Percentiles rank a stretch among this genome's conserved stretches.
Evolutionary conservation across 345 rosid species (phyloP).

Genomic region (Eucalyptus grandis): DNA sequence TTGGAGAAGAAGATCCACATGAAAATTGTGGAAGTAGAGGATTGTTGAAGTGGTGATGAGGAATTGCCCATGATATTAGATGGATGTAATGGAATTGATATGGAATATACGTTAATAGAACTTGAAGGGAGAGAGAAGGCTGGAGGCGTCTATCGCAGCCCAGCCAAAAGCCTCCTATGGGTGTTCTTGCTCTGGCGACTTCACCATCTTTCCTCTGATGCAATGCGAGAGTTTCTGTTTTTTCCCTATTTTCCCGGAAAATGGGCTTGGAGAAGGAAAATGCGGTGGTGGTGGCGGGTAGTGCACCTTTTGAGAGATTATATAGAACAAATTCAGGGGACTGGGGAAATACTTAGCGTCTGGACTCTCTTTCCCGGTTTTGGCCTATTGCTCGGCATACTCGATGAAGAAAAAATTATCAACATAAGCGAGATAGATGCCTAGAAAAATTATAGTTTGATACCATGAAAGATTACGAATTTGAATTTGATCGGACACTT

Average conservation of each 20-base stretch:
- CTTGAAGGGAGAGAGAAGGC: slow-evolving; percentile 23
- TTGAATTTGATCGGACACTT: too few relatives aligned
- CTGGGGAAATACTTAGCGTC: neutral
- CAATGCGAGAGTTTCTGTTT: neutral
- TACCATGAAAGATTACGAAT: too few relatives aligned
- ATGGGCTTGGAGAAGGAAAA: neutral
- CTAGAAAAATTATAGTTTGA: neutral
- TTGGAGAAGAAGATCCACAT: too few relatives aligned
- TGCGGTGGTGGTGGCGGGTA: neutral
- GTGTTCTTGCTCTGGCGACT: slow-evolving; percentile 2
- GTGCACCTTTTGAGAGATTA: neutral
- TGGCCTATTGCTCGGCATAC: too few relatives aligned
- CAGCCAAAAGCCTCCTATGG: slow-evolving; percentile 12
- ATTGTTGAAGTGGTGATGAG: too few relatives aligned
- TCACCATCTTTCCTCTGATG: neutral
- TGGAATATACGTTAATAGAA: neutral
- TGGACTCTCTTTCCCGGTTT: neutral
- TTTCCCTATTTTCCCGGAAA: too few relatives aligned
- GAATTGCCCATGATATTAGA: too few relatives aligned
- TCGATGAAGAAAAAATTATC: neutral
- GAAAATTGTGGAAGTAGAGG: too few relatives aligned
- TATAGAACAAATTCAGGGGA: neutral
- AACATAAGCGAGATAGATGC: neutral
- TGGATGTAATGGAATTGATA: too few relatives aligned
- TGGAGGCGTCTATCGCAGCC: slow-evolving; percentile 20